phyloP scores from a whole-genome alignment of 1,284 basidiomycete species.

The Austroboletus rostrupii region DNA sequence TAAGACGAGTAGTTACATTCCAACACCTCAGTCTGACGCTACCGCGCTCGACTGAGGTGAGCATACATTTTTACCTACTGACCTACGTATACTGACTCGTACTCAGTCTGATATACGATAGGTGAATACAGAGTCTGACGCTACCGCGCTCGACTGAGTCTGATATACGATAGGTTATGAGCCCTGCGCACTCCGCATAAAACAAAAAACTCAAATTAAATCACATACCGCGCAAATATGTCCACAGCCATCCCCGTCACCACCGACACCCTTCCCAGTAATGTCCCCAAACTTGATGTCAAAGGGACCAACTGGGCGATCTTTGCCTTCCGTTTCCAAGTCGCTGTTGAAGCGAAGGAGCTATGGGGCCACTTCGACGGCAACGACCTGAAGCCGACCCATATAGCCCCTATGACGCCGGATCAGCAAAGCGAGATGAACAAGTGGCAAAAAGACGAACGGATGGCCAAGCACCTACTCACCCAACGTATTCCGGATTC shows the following conservation, averaged over 20 bases:
- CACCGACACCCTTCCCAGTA: background rate
- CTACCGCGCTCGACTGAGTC: too few species aligned
- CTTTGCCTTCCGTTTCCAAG: background rate
- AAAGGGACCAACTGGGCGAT: background rate
- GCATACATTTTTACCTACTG: background rate
- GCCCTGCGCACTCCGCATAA: background rate
- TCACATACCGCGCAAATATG: background rate
- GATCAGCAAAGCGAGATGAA: background rate
- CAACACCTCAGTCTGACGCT: too few species aligned
- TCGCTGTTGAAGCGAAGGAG: background rate
- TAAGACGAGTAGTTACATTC: too few species aligned
- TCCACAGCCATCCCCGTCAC: background rate
- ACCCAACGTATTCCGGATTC: background rate
- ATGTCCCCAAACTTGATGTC: background rate
- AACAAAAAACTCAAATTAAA: too few species aligned
- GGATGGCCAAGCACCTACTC: background rate
- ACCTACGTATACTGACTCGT: too few species aligned
- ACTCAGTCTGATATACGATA: too few species aligned
- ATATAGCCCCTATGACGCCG: background rate
- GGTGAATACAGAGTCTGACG: too few species aligned
- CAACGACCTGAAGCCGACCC: background rate
- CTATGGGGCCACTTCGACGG: conserved; percentile 1
- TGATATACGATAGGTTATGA: too few species aligned
- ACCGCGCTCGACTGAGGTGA: too few species aligned
- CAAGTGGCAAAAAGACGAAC: background rate